Evolutionary conservation across 257 asterid genomes (phyloP), one percentile per base, ranked within the genome.

Genomic region (Verbena officinalis): DNA sequence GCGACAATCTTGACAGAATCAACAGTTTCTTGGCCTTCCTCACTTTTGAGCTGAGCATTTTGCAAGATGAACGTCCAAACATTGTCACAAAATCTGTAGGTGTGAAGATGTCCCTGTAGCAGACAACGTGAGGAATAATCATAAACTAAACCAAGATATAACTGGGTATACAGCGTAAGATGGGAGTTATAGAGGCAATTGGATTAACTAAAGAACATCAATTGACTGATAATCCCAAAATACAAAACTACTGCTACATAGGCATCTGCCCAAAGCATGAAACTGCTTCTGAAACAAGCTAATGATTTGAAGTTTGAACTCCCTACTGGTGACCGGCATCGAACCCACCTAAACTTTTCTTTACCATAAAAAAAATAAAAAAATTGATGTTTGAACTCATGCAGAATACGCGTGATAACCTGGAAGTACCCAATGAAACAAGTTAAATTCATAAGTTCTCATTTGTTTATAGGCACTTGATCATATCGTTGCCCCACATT

Each of bases 11-110:
- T 92, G 55, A 86, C 82, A 12, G 81, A 79, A 4, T 82, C 80
- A 10, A 92, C 90, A 9, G 55, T 76, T 79, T 86, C 95, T 66
- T 81, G 93, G 76, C 83, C 80, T 58, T 92, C 96, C 15, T 92
- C 97, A 19, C 81, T 79, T 77, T 89, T 92, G 71, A 92, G 78
- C 58, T 57, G 56, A 70, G 97, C 97, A 78, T 89, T 77, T 82
- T 89, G 97, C 62, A 92, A 69, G 86, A 86, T 85, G 88, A 92
- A 92, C 22, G 97, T 92, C 98, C 98, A 92, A 16, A 92, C 97
- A 40, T 86, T 89, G 81, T 92, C 98, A 45, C 96, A 86, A 89
- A 86, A 86, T 68, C 96, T 69, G 86, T 92, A 92, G 12, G 95
- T 89, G 75, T 89, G 98, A 65, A 92, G 96, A 92, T 92, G 98